Percentiles rank a stretch among this genome's conserved stretches.
phyloP scores from a whole-genome alignment of 495 filamentous ascomycete genomes.

The Rostrohypoxylon terebratum region DNA sequence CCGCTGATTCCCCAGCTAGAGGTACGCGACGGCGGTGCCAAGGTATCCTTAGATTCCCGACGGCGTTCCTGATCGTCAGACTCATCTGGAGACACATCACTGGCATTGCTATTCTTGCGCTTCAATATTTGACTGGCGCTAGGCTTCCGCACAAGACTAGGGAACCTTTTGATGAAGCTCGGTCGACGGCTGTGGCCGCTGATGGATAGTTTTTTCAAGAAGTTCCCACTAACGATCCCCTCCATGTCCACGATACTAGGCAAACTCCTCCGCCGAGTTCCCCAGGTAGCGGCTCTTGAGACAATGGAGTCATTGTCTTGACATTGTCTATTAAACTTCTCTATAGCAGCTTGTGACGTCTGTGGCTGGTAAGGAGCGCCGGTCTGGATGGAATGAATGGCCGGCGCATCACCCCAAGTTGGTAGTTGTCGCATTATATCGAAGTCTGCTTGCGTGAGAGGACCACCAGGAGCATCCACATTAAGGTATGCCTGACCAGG shows the following conservation, averaged over 20 bases:
- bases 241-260: slow-evolving; percentile 69
- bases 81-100: slow-evolving; percentile 54
- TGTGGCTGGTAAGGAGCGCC: slow-evolving; percentile 56
- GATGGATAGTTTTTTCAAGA: slow-evolving; percentile 73
- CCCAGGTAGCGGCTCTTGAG: slow-evolving; percentile 80
- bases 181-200: slow-evolving; percentile 60
- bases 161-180: slow-evolving; percentile 58
- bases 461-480: slow-evolving; percentile 53
- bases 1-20: slow-evolving; percentile 62
- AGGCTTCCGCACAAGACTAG: slow-evolving; percentile 68
- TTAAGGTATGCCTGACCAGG: slow-evolving; percentile 62
- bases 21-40: slow-evolving; percentile 65
- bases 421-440: slow-evolving; percentile 59
- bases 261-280: slow-evolving; percentile 72
- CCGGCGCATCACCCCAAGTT: slow-evolving; percentile 62
- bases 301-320: slow-evolving; percentile 64
- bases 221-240: slow-evolving; percentile 66
- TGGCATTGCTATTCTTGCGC: slow-evolving; percentile 57
- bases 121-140: slow-evolving; percentile 61
- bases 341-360: slow-evolving; percentile 66
- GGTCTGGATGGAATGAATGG: slow-evolving; percentile 56
- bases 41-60: slow-evolving; percentile 63
- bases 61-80: slow-evolving; percentile 51
- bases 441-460: slow-evolving; percentile 56
- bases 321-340: slow-evolving; percentile 57